Evolutionary conservation across 495 filamentous ascomycete species (phyloP), one percentile per base, ranked within the genome.

Genomic region (Lentithecium fluviatile): DNA sequence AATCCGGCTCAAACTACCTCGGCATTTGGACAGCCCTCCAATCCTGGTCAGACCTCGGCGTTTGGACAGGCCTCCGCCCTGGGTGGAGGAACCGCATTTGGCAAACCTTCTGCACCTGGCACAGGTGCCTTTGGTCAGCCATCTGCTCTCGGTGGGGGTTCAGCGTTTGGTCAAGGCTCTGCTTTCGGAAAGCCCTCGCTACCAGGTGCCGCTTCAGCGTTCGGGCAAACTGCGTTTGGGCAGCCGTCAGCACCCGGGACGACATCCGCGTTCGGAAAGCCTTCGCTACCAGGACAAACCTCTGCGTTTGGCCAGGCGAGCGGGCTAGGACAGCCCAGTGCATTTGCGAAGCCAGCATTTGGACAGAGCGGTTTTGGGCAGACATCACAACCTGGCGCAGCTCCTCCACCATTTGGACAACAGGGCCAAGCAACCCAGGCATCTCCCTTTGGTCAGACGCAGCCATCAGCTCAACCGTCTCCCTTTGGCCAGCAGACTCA

Each of bases 161-260:
- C 57, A 23, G 60, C 48, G 38, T 69, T 69, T 37, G 65, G 64
- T 29, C 56, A 69, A 24, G 56, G 17, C 26, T 47, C 65, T 21
- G 57, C 53, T 13, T 70, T 69, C 56, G 66, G 66, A 1, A 54
- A 70, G 34, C 58, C 68, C 10, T 62, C 61, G n/a, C 37, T 54
- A 17, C 53, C 56, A 6, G 61, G 64, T 21, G 48, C 52, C 11
- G 45, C 36, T 12, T 53, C 67, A 10, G 32, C 58, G 3, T 69
- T 69, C 56, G 62, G 62, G 21, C 52, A 61, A 58, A 24, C 65
- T 34, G 51, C 62, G 13, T 66, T 66, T 11, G 65, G 64, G 0
- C 59, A 65, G 48, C 21, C 67, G 17, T 48, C 63, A 15, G 48
- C 48, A 26, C 55, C 60, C 12, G 58, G 42, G 4, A 23, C 40